Base-by-base conservation (phyloP, 1,284 basidiomycete genomes). In the Inonotus obliquus region DNA sequence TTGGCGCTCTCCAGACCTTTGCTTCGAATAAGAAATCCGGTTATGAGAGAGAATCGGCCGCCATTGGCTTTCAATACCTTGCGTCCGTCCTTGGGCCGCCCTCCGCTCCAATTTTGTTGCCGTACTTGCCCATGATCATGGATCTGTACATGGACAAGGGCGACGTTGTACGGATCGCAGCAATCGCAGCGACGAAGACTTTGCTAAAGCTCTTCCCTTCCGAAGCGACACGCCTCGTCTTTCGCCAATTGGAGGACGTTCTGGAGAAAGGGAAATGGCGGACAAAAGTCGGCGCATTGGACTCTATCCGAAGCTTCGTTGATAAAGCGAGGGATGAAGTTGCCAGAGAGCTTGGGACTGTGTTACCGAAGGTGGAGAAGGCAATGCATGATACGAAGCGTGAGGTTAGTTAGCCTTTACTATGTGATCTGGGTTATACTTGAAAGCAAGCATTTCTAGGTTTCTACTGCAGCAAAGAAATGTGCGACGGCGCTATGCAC, bases 331-430 rank as follows among this genome's bases (percentile, higher is more conserved):
- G 85, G 69, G 92, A 95, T 65, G 85, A 86, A 69, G 89, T 98
- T 59, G 95, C 94, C 48, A 84, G 86, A 57, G 87, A 96, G 72
- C 80, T 99, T 41, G 95, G 87, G 19, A 77, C 81, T 39, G 85
- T 93, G 53, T 85, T 98, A 54, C 96, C 96, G 14, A 88, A 88
- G 69, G 86, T 99, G 32, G 95, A 97, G 72, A 79, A 78, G 54
- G 87, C 94, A 13, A 96, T 99, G 95, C 94, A 97, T 73, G 96
- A 99, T 76, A 98, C 96, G 67, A 99, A 98, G 76, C 77, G 86
- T 67, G 96, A 99, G 82, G 94, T 94, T 60, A 70, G 21, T 47
- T 59, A 13, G 44, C 53, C 35, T 25, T 17, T n/a, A 52, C 54
- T 35, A 11, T 2, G 48, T 60, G 52, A 49, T 47, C 13, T 61